These are phyloP conservation scores for Lenzites betulinus DNA, from an alignment of 768 basidiomycete genomes.

Conservation along the genomic window DNA sequence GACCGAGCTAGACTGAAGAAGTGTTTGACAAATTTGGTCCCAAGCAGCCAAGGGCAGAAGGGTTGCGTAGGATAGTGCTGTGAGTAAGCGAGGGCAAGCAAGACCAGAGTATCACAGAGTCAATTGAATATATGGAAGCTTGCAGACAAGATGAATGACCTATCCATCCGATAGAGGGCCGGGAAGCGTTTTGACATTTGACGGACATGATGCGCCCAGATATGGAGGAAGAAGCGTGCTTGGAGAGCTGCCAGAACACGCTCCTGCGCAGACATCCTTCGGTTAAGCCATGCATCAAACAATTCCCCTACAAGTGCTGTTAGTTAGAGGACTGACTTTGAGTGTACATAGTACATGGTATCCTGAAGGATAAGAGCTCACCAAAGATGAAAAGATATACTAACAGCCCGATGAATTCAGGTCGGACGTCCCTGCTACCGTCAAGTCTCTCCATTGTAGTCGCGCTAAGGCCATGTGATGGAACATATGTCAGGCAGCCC, in stretches of 20 bases:
- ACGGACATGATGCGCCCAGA: neutral
- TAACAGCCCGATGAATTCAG: too few species aligned
- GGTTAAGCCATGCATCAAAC: constrained; percentile 32
- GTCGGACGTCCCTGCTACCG: too few species aligned
- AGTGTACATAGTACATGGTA: too few species aligned
- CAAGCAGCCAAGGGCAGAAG: constrained; percentile 9
- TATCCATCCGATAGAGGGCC: constrained; percentile 25
- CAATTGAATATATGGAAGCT: constrained; percentile 35
- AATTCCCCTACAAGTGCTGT: constrained; percentile 20
- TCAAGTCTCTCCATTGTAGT: too few species aligned
- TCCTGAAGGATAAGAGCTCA: too few species aligned
- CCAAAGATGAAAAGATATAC: too few species aligned
- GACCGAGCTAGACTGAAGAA: constrained; percentile 32
- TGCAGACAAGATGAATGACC: constrained; percentile 28
- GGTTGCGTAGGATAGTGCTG: constrained; percentile 23
- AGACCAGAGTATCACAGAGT: constrained; percentile 30
- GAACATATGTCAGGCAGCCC: constrained; percentile 30
- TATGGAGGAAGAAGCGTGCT: constrained; percentile 29
- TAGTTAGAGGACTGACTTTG: too few species aligned
- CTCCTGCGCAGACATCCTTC: constrained; percentile 19
- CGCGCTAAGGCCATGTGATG: constrained; percentile 23
- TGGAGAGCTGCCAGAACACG: constrained; percentile 23
- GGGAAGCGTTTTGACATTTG: constrained; percentile 21
- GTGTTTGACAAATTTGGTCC: constrained; percentile 32
- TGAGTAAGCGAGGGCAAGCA: constrained; percentile 23